Conservation (phyloP, 495 filamentous ascomycete species). For the Podospora pseudopauciseta region DNA sequence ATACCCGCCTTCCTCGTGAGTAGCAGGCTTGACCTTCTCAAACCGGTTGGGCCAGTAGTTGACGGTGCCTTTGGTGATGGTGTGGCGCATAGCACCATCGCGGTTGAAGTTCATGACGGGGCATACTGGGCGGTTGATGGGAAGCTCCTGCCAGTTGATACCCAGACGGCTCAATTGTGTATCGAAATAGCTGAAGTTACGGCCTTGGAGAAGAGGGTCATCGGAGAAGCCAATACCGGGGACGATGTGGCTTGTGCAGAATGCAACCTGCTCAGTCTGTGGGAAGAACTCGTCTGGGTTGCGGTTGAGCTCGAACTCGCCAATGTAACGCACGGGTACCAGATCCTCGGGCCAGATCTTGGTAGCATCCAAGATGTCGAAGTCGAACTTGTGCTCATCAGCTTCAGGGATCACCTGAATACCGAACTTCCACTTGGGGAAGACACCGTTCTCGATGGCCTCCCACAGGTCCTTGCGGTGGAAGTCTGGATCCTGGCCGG, state of each 20-base stretch:
- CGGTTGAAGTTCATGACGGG: conserved; percentile 79
- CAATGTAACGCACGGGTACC: conserved; percentile 75
- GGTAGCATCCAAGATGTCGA: conserved; percentile 88
- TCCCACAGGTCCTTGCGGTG: conserved; percentile 69
- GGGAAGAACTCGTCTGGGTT: conserved; percentile 85
- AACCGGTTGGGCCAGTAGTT: conserved; percentile 92
- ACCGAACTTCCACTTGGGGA: conserved; percentile 79
- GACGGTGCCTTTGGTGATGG: conserved; percentile 57
- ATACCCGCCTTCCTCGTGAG: conserved; percentile 59
- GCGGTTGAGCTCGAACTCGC: conserved; percentile 75
- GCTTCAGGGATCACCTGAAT: conserved; percentile 72
- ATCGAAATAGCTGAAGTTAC: conserved; percentile 86
- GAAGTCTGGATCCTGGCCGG: conserved; percentile 65
- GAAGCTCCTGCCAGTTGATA: conserved; percentile 80
- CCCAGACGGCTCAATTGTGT: conserved; percentile 82
- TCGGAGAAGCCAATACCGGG: conserved; percentile 85
- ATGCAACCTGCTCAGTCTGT: conserved; percentile 79
- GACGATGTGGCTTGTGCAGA: conserved; percentile 81
- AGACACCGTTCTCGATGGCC: conserved; percentile 72
- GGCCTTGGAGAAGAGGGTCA: conserved; percentile 77
- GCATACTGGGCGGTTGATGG: conserved; percentile 73
- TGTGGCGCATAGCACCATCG: conserved; percentile 63
- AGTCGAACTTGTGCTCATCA: conserved; percentile 76
- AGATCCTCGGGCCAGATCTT: conserved; percentile 88
- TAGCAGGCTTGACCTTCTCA: conserved; percentile 58